phyloP scores from a whole-genome alignment of 202 grass and related monocot genomes.

The Eragrostis tef region DNA sequence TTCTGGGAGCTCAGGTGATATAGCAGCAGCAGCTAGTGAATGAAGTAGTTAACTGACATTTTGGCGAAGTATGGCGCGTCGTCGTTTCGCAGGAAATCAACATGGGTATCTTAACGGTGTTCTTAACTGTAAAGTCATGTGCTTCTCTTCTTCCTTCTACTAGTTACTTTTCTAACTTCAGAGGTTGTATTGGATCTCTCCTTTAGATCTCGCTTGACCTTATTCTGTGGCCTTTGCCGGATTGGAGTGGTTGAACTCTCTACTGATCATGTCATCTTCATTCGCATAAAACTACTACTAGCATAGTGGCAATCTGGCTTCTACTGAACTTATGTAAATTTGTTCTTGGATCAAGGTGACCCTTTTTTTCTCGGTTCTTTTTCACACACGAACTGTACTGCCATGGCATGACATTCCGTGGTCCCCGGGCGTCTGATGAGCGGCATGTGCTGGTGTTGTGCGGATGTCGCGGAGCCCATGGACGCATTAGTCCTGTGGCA shows the following conservation, averaged over 20 bases:
- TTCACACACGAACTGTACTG: not conserved
- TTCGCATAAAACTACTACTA: conserved; percentile 26
- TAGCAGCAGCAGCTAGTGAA: conserved; percentile 17
- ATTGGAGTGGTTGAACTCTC: conserved; percentile 21
- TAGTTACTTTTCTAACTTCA: conserved; percentile 21
- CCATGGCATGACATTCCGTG: conserved; percentile 17
- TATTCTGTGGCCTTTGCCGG: conserved; percentile 3
- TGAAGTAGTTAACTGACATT: conserved; percentile 44
- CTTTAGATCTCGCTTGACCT: too few relatives aligned
- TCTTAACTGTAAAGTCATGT: conserved; percentile 50
- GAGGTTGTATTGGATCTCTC: too few relatives aligned
- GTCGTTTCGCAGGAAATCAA: conserved; percentile 48
- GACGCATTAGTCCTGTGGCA: not conserved
- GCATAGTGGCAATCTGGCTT: not conserved
- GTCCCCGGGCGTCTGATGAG: conserved; percentile 19
- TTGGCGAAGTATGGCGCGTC: conserved; percentile 38
- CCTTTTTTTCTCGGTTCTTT: not conserved
- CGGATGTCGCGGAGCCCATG: conserved; percentile 35
- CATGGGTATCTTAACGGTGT: conserved; percentile 14
- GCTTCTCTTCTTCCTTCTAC: not conserved
- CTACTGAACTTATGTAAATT: not conserved
- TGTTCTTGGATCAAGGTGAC: not conserved
- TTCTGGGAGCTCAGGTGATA: not conserved
- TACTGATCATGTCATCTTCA: conserved; percentile 16
- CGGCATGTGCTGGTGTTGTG: conserved; percentile 43